These are phyloP conservation scores for Stagonosporopsis cucurbitacearum DNA, from an alignment of 2,329 filamentous ascomycete species.

Conservation along the genomic window DNA sequence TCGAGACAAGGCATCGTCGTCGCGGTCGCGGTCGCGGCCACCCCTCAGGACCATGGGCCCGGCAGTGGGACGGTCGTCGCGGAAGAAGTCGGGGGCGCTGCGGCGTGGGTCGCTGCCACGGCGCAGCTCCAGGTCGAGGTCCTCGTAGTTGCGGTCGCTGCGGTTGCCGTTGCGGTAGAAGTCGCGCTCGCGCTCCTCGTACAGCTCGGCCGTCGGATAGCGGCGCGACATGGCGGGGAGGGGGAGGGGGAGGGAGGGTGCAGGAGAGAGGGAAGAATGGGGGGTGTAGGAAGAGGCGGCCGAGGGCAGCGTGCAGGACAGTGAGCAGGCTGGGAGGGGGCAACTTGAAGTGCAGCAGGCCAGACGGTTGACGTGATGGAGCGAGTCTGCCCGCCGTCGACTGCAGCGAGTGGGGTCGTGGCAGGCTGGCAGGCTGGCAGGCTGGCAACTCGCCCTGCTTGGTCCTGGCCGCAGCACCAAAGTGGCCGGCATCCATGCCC, in stretches of 20 bases:
- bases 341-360: constrained; percentile 32
- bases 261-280: constrained; percentile 4
- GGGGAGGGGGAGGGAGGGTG: constrained; percentile 13
- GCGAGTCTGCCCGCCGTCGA: too few relatives aligned
- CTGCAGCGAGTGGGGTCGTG: background rate
- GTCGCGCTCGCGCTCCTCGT: constrained; percentile 58
- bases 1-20: constrained; percentile 47
- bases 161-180: constrained; percentile 54
- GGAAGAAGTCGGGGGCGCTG: constrained; percentile 57
- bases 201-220: constrained; percentile 56
- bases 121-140: constrained; percentile 58
- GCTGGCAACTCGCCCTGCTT: background rate
- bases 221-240: constrained; percentile 51
- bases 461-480: constrained; percentile 2
- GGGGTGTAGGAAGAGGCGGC: constrained; percentile 4
- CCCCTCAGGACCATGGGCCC: constrained; percentile 54
- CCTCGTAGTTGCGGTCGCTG: constrained; percentile 55
- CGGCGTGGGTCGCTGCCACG: constrained; percentile 48
- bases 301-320: constrained; percentile 1
- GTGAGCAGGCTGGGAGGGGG: constrained; percentile 21
- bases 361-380: background rate
- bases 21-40: constrained; percentile 52
- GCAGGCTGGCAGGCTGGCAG: background rate
- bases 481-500: background rate
- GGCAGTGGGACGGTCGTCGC: constrained; percentile 55